Evolutionary conservation across 1,284 basidiomycete species (phyloP), one percentile per base, ranked within the genome.

Genomic region (Sporisorium sorghi): DNA sequence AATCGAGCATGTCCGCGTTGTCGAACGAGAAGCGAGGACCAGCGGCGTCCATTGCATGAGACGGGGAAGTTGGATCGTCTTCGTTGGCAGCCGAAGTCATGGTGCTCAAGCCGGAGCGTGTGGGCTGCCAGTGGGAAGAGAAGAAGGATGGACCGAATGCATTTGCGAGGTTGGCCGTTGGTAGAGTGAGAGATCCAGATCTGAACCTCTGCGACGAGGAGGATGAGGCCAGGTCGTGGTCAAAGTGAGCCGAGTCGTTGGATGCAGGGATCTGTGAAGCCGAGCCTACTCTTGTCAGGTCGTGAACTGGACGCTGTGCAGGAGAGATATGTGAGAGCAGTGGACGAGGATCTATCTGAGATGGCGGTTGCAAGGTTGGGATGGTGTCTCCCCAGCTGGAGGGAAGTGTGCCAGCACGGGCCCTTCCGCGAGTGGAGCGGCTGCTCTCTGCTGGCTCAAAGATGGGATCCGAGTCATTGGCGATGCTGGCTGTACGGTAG

Each of bases 341-440:
- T 14, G 52, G 33, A 7, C 30, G 60, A 21, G 33, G 49, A 23
- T 63, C 56, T 21, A 49, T 49, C 10, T n/a, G 26, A 17, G 40
- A 24, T 5, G 58, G 48, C 21, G 49, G 52, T 10, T 60, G 71
- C 1, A 58, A 40, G 5, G 21, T 17, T 10, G 65, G 61, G 5
- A 58, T 21, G 4, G 60, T 24, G 15, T 72, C 59, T 10, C 68
- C 65, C 78, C 78, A 79, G 42, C 76, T 78, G 2, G 78, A 80
- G 7, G 78, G 78, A 6, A 80, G 51, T 5, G 79, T 80, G 23
- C 79, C 79, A 2, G 79, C 79, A 21, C 79, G 60, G 17, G 77
- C 78, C 24, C 78, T 53, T 10, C 76, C 74, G 15, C 68, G 62
- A 24, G 28, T 58, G 15, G 72, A 51, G 17, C 67, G 58, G 23